phyloP scores from a whole-genome alignment of 805 yeast genomes.

The Candida patagonica region DNA sequence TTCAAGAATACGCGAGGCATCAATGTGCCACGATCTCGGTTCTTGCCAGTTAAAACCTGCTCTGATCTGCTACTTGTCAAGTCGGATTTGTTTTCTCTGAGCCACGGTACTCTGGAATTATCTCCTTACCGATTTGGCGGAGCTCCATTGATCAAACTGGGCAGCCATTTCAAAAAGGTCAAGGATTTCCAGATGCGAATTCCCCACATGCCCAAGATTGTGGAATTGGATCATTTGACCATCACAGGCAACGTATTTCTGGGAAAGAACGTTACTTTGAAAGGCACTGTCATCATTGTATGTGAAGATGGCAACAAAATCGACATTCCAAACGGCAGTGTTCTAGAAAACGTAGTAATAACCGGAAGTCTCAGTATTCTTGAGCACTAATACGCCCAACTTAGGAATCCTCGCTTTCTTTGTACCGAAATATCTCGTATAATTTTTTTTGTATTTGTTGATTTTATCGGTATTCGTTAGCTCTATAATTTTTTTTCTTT shows the following conservation, averaged over 20 bases:
- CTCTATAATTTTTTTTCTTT: too few species aligned
- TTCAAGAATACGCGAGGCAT: slow-evolving; percentile 94
- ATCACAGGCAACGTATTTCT: slow-evolving; percentile 92
- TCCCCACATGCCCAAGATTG: slow-evolving; percentile 90
- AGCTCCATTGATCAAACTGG: slow-evolving; percentile 90
- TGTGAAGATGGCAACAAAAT: slow-evolving; percentile 95
- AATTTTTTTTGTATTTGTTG: too few species aligned
- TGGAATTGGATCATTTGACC: slow-evolving; percentile 94
- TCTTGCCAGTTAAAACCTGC: slow-evolving; percentile 96
- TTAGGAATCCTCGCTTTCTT: background rate
- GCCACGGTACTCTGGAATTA: slow-evolving; percentile 82
- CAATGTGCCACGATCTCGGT: slow-evolving; percentile 95
- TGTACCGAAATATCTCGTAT: too few species aligned
- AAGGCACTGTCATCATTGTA: slow-evolving; percentile 95
- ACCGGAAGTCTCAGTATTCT: slow-evolving; percentile 93
- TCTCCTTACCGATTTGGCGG: slow-evolving; percentile 84
- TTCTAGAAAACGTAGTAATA: slow-evolving; percentile 91
- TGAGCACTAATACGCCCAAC: slow-evolving; percentile 52
- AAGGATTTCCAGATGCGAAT: slow-evolving; percentile 82
- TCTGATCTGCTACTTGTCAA: slow-evolving; percentile 91
- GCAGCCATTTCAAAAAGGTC: slow-evolving; percentile 94
- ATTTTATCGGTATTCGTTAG: too few species aligned
- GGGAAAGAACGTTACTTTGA: slow-evolving; percentile 83
- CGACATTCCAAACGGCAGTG: slow-evolving; percentile 94
- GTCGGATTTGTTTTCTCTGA: slow-evolving; percentile 83